Percentiles rank a stretch among this genome's conserved stretches.
These are phyloP conservation scores for Periglandula ipomoeae DNA, from an alignment of 2,329 filamentous ascomycete species.

Conservation along the genomic window DNA sequence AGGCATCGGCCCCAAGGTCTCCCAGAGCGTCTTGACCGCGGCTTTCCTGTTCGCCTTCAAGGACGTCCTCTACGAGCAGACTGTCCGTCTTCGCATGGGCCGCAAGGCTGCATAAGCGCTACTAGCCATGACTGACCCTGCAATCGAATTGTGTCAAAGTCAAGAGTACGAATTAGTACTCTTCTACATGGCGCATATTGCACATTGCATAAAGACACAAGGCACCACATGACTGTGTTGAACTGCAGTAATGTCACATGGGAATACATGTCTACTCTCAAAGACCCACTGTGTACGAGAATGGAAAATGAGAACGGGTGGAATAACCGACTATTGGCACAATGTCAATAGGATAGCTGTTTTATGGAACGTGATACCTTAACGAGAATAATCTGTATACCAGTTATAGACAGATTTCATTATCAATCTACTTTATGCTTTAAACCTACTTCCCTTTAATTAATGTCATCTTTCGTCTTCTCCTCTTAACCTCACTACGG, in stretches of 20 bases:
- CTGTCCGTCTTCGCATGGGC: conserved; percentile 52
- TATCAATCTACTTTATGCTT: not conserved
- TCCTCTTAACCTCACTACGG: not conserved
- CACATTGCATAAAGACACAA: not conserved
- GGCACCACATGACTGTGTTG: not conserved
- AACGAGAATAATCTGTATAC: not conserved
- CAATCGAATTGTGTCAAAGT: not conserved
- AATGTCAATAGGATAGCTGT: not conserved
- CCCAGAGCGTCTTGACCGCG: conserved; percentile 91
- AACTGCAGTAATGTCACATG: not conserved
- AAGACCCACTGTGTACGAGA: not conserved
- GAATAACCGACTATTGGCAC: not conserved
- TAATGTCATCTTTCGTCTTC: not conserved
- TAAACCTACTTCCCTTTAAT: not conserved
- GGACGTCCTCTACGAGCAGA: conserved; percentile 85
- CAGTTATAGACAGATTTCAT: conserved; percentile 1
- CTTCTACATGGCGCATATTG: not conserved
- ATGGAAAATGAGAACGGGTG: not conserved
- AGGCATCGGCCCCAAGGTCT: conserved; percentile 95
- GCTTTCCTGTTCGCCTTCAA: conserved; percentile 98
- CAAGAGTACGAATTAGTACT: not conserved
- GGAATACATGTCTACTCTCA: not conserved
- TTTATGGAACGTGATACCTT: conserved; percentile 1
- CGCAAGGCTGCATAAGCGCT: conserved; percentile 14
- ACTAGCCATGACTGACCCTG: not conserved